phyloP scores from a whole-genome alignment of 2,329 filamentous ascomycete genomes.

The Beauveria pseudobassiana region DNA sequence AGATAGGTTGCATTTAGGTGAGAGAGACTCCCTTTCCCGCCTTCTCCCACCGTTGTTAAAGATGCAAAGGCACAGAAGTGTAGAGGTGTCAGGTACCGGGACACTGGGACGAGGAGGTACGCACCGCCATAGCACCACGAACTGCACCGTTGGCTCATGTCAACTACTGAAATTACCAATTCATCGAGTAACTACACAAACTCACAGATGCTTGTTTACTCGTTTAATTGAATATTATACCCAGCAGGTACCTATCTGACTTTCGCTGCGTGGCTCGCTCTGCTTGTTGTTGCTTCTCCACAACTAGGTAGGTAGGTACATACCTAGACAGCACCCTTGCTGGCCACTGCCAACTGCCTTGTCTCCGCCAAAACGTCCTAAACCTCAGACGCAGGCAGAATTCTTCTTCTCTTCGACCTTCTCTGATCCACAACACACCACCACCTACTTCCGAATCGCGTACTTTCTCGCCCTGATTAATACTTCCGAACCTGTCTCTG shows the following conservation, averaged over 20 bases:
- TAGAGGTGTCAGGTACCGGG: too few relatives aligned
- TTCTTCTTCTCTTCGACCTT: slow-evolving; percentile 5
- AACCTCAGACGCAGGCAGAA: slow-evolving; percentile 8
- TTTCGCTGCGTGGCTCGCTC: too few relatives aligned
- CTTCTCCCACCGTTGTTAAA: too few relatives aligned
- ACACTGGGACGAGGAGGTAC: too few relatives aligned
- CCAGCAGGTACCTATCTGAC: neutral
- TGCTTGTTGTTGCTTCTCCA: slow-evolving; percentile 1
- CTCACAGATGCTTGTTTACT: neutral
- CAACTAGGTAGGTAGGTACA: neutral
- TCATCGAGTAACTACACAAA: too few relatives aligned
- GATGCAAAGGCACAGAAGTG: too few relatives aligned
- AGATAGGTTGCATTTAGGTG: too few relatives aligned
- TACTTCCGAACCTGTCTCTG: neutral
- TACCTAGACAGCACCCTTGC: too few relatives aligned
- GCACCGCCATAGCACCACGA: too few relatives aligned
- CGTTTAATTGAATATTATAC: neutral
- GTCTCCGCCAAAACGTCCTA: neutral
- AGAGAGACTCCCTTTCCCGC: too few relatives aligned
- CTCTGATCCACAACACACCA: slow-evolving; percentile 12
- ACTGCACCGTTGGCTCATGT: too few relatives aligned
- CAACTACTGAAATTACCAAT: too few relatives aligned
- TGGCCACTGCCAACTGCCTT: neutral
- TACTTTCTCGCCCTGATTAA: neutral
- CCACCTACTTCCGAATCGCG: slow-evolving; percentile 3